A percentile compares a stretch with the other conserved stretches of the same genome.
phyloP scores from a whole-genome alignment of 192 early-diverging fungal species.

The Borealophlyctis nickersoniae region DNA sequence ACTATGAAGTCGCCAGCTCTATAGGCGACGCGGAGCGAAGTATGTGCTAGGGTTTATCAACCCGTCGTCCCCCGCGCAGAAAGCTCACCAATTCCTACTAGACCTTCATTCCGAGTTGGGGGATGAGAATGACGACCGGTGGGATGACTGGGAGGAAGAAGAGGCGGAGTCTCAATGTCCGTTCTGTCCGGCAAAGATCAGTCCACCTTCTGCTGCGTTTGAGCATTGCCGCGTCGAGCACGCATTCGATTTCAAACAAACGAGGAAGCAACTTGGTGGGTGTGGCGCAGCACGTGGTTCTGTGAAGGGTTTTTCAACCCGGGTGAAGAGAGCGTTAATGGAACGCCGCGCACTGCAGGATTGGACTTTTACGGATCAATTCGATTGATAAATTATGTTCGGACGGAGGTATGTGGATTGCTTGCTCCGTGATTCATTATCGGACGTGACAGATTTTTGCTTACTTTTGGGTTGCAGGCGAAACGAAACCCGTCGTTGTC shows the following conservation, averaged over 20 bases:
- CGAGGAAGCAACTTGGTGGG: constrained; percentile 24
- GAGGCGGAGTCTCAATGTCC: constrained; percentile 26
- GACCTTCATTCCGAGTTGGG: constrained; percentile 34
- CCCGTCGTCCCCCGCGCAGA: background rate
- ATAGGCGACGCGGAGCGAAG: constrained; percentile 32
- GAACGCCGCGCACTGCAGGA: constrained; percentile 5
- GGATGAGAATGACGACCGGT: constrained; percentile 23
- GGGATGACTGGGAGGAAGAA: constrained; percentile 42
- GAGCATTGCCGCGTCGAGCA: constrained; percentile 26
- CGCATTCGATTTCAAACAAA: constrained; percentile 31
- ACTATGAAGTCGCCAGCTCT: constrained; percentile 23
- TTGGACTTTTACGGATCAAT: constrained; percentile 87
- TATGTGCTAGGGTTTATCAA: background rate
- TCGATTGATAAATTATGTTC: constrained; percentile 81
- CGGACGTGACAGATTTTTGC: too few relatives aligned
- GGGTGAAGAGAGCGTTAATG: background rate
- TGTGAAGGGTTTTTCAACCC: background rate
- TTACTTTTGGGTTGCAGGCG: too few relatives aligned
- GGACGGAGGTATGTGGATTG: too few relatives aligned
- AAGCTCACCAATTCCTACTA: constrained; percentile 3
- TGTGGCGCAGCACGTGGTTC: too few relatives aligned
- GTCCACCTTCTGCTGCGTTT: constrained; percentile 19
- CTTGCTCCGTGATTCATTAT: too few relatives aligned
- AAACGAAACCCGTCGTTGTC: too few relatives aligned
- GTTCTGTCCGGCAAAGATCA: constrained; percentile 19